phyloP scores from a whole-genome alignment of 305 asterid genomes.

The Plantago lanceolata region DNA sequence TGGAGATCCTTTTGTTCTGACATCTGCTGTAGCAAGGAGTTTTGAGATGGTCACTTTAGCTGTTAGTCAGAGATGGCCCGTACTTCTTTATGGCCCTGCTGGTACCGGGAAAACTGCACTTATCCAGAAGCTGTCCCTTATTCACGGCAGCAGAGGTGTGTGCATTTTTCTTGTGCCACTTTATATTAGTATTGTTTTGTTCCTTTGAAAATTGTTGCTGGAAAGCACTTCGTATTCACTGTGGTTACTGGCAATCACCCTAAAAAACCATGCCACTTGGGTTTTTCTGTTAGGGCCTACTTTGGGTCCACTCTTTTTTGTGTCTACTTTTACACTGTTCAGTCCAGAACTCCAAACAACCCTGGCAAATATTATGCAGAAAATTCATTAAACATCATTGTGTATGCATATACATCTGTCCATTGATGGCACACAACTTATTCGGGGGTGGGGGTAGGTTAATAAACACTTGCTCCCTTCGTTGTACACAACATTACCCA shows the following conservation, averaged over 20 bases:
- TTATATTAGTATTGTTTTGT: neutral
- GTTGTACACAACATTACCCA: too few species aligned
- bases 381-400: neutral
- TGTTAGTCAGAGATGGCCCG: slow-evolving; percentile 92
- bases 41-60: slow-evolving; percentile 81
- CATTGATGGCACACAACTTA: neutral
- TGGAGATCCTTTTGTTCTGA: slow-evolving; percentile 61
- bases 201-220: too few species aligned
- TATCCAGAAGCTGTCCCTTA: slow-evolving; percentile 57
- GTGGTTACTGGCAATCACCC: neutral
- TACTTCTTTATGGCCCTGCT: slow-evolving; percentile 90
- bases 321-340: neutral
- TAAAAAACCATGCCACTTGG: too few species aligned
- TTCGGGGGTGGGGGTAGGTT: too few species aligned
- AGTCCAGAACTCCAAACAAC: neutral
- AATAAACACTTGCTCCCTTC: too few species aligned
- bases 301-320: neutral
- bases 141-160: slow-evolving; percentile 61
- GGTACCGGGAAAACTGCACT: slow-evolving; percentile 91
- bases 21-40: slow-evolving; percentile 57
- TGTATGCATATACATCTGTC: neutral
- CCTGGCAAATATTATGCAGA: neutral
- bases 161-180: slow-evolving; percentile 1
- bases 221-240: too few species aligned
- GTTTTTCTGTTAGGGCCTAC: neutral